Evolutionary conservation across 2,329 filamentous ascomycete species (phyloP), one percentile per base, ranked within the genome.

Genomic region (Huntiella moniliformis): DNA sequence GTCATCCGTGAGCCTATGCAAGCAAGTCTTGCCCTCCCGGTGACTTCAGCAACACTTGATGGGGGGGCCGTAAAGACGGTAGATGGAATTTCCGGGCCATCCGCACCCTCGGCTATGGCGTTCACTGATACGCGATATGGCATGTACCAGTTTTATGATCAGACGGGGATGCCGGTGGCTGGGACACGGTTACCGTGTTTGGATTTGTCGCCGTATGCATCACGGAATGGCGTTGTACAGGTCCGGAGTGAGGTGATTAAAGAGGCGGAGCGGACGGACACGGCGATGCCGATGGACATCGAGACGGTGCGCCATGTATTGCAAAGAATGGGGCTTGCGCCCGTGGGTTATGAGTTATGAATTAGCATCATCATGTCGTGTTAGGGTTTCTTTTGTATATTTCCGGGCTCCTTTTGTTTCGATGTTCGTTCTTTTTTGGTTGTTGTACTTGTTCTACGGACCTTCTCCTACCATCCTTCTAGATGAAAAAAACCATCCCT

Each of bases 1-100:
- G 45, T 47, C 11, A 31, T 47, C 4, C 15, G 22, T n/a, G 45
- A 47, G 13, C 18, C 38, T 11, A 40, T 42, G 12, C 13, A 33
- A 11, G 40, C 13, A 15, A 17, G 40, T 3, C 13, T 34, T 31
- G 15, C 12, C 15, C 12, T 36, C 15, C 34, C 34, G 6, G 34
- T 36, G 12, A 15, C 15, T 3, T 36, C 34, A 3, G 34, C 34
- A n/a, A 36, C 34, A n/a, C 34, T 36, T 13, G 22, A 28, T 8
- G 22, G 22, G 10, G 22, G 22, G 22, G 22, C 7, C 22, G 22
- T 28, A 1, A 28, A 28, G 10, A 28, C 22, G 5, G 22, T 6
- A 28, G 22, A 28, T 28, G 22, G 22, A 28, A 28, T 8, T 28
- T 6, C 22, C 7, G 22, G 22, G 22, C 22, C 22, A 28, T 6